Percentiles rank a stretch among this genome's conserved stretches.
phyloP scores from a whole-genome alignment of 805 yeast genomes.

The Kodamaea sagamina region DNA sequence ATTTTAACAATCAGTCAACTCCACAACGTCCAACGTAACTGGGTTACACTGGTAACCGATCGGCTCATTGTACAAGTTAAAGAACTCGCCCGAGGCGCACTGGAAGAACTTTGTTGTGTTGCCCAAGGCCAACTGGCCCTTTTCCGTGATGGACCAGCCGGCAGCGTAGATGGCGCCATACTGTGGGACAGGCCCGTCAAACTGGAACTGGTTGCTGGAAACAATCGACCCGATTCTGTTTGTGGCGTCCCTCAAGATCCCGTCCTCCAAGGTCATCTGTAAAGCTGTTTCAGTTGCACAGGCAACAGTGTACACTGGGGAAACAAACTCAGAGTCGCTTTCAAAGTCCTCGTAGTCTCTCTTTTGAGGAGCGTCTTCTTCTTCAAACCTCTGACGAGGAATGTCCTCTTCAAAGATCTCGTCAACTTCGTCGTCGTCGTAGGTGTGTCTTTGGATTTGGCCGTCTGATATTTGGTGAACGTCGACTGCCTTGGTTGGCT shows the following conservation, averaged over 20 bases:
- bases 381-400: no score
- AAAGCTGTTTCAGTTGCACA: slow-evolving; percentile 29
- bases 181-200: slow-evolving; percentile 45
- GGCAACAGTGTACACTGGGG: slow-evolving; percentile 32
- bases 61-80: slow-evolving; percentile 37
- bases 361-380: no score
- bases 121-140: slow-evolving; percentile 39
- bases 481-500: slow-evolving; percentile 25
- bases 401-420: slow-evolving; percentile 1
- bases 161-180: slow-evolving; percentile 39
- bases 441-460: slow-evolving; percentile 25
- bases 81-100: slow-evolving; percentile 42
- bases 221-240: slow-evolving; percentile 42
- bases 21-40: slow-evolving; percentile 39
- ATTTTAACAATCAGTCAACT: slow-evolving; percentile 31
- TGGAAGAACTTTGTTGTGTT: slow-evolving; percentile 35
- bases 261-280: slow-evolving; percentile 31
- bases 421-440: not conserved
- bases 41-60: slow-evolving; percentile 39
- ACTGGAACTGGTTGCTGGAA: slow-evolving; percentile 40
- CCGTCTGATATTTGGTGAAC: slow-evolving; percentile 32
- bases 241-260: slow-evolving; percentile 32
- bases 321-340: slow-evolving; percentile 13
- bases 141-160: slow-evolving; percentile 39
- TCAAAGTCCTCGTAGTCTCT: slow-evolving; percentile 4